Conservation (phyloP, 257 asterid genomes). For the Gentiana macrophylla region DNA sequence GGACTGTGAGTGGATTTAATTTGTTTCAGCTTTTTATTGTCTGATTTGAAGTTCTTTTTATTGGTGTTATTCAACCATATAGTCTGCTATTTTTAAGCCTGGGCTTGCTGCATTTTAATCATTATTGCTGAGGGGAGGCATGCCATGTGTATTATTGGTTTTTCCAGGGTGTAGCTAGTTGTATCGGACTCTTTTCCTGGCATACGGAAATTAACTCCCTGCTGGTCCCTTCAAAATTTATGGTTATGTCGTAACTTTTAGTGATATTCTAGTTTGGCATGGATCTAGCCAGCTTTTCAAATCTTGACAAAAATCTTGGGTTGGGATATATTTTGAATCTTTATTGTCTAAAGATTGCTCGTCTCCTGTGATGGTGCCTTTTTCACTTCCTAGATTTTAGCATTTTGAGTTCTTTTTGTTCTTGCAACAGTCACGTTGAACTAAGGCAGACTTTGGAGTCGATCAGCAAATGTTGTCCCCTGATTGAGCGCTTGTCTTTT, state of each 20-base stretch:
- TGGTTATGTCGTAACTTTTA: no score
- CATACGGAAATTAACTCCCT: no score
- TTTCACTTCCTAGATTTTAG: neutral
- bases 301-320: no score
- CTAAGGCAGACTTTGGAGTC: slow-evolving; percentile 60
- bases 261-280: no score
- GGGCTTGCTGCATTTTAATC: neutral
- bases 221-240: no score
- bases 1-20: slow-evolving; percentile 65
- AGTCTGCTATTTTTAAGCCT: neutral
- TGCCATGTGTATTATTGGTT: neutral
- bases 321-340: no score
- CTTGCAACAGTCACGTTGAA: slow-evolving; percentile 47
- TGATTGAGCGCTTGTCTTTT: slow-evolving; percentile 59
- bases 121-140: neutral
- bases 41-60: neutral
- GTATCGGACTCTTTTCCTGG: no score
- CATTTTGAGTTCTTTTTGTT: slow-evolving; percentile 8
- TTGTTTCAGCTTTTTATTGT: neutral
- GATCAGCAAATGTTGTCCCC: slow-evolving; percentile 60
- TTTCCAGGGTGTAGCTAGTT: no score
- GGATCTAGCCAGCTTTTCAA: no score
- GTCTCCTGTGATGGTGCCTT: no score
- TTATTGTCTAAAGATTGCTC: no score
- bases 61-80: neutral